Conservation (phyloP, 2,329 filamentous ascomycete species). For the Botrytis elliptica region DNA sequence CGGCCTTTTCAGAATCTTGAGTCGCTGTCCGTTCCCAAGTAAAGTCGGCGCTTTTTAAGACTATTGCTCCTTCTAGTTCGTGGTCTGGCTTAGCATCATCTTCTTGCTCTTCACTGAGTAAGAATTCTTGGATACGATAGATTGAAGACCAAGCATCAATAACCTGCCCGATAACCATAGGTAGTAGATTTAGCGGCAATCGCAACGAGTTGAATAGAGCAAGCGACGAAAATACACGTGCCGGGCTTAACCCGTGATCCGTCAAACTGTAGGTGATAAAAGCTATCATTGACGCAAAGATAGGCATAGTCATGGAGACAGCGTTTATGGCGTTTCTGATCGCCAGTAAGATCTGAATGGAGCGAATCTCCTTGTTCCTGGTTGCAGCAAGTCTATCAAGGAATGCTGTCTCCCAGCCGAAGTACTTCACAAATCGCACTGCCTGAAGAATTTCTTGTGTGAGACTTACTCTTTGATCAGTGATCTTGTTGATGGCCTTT, state of each 20-base stretch:
- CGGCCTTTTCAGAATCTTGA: slow-evolving; percentile 48
- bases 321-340: slow-evolving; percentile 64
- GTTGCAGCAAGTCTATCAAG: slow-evolving; percentile 72
- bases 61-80: slow-evolving; percentile 66
- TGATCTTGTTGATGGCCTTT: slow-evolving; percentile 84
- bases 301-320: slow-evolving; percentile 63
- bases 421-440: slow-evolving; percentile 94
- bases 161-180: slow-evolving; percentile 82
- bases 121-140: slow-evolving; percentile 81
- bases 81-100: slow-evolving; percentile 61
- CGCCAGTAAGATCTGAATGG: slow-evolving; percentile 79
- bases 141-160: slow-evolving; percentile 87
- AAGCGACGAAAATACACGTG: slow-evolving; percentile 85
- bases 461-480: slow-evolving; percentile 84
- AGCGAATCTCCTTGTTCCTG: slow-evolving; percentile 71
- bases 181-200: slow-evolving; percentile 84
- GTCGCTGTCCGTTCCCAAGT: slow-evolving; percentile 77
- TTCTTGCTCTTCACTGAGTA: slow-evolving; percentile 79
- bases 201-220: slow-evolving; percentile 91
- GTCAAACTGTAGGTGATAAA: slow-evolving; percentile 79
- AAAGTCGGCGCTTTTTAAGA: slow-evolving; percentile 71
- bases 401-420: slow-evolving; percentile 92
- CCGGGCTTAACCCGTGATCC: slow-evolving; percentile 67
- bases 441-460: slow-evolving; percentile 91
- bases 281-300: slow-evolving; percentile 91